Evolutionary conservation across 2,329 filamentous ascomycete species (phyloP).

Genomic region (Apiospora aurea): DNA sequence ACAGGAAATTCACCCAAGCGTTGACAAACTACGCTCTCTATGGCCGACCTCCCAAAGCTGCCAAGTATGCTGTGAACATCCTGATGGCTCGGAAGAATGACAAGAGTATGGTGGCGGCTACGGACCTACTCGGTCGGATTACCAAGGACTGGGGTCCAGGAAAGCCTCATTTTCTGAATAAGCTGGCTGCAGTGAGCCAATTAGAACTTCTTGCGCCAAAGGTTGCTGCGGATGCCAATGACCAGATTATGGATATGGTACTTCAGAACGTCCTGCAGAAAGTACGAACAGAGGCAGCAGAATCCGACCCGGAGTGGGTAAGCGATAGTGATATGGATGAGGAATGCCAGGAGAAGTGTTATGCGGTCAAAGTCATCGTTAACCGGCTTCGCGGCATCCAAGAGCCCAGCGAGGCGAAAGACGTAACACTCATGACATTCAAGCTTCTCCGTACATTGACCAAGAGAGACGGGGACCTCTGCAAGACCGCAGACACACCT

Average conservation of each 20-base stretch:
- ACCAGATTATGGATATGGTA: constrained; percentile 80
- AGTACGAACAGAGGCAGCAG: constrained; percentile 68
- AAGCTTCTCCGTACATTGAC: constrained; percentile 81
- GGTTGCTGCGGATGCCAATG: constrained; percentile 75
- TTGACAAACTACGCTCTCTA: constrained; percentile 84
- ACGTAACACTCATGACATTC: constrained; percentile 73
- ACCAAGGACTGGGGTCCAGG: constrained; percentile 78
- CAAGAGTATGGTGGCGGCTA: constrained; percentile 82
- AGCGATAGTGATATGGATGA: constrained; percentile 74
- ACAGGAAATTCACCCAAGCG: constrained; percentile 81
- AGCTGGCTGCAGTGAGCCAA: constrained; percentile 74
- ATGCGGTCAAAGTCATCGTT: constrained; percentile 84
- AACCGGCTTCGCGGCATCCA: constrained; percentile 77
- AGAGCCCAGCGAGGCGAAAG: constrained; percentile 60
- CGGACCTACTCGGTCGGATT: constrained; percentile 79
- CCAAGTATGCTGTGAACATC: constrained; percentile 94
- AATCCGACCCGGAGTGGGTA: constrained; percentile 69
- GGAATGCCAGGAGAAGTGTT: constrained; percentile 82
- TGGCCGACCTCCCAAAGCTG: constrained; percentile 80
- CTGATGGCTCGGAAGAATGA: constrained; percentile 77
- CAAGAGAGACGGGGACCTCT: constrained; percentile 78
- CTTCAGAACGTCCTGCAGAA: constrained; percentile 77
- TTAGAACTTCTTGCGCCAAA: constrained; percentile 77
- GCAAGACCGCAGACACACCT: constrained; percentile 77
- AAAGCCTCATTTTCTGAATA: constrained; percentile 76